These are phyloP conservation scores for Starmerella scarabaei DNA, from an alignment of 805 yeast species.

Conservation along the genomic window DNA sequence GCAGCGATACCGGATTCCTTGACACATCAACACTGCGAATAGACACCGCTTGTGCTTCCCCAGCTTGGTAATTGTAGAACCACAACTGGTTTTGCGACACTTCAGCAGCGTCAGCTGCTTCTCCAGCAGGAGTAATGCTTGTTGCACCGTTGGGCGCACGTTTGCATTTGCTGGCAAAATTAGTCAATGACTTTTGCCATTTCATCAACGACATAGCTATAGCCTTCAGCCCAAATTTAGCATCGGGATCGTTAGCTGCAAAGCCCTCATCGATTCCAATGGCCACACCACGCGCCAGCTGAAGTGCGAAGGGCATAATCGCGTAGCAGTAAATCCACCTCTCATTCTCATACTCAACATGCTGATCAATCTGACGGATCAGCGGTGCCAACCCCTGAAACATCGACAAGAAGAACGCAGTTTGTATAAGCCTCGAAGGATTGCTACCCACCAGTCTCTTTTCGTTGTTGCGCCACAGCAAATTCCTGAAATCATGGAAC, in stretches of 20 bases:
- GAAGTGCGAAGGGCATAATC: slow-evolving; percentile 52
- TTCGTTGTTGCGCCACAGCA: slow-evolving; percentile 55
- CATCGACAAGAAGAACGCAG: slow-evolving; percentile 50
- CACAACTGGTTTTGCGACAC: too few species aligned
- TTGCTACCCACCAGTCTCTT: slow-evolving; percentile 36
- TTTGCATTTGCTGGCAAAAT: not conserved
- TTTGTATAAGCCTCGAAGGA: slow-evolving; percentile 39
- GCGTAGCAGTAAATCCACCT: slow-evolving; percentile 66
- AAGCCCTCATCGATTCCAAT: slow-evolving; percentile 20
- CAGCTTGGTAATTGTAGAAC: not conserved
- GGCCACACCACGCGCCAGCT: slow-evolving; percentile 31
- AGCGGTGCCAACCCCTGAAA: slow-evolving; percentile 71
- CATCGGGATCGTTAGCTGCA: not conserved
- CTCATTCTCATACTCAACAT: slow-evolving; percentile 81
- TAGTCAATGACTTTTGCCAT: slow-evolving; percentile 3
- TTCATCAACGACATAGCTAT: slow-evolving; percentile 1
- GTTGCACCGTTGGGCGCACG: too few species aligned
- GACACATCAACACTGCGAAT: slow-evolving; percentile 35
- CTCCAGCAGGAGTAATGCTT: too few species aligned
- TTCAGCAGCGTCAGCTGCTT: too few species aligned
- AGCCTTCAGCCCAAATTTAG: not conserved
- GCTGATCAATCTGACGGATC: slow-evolving; percentile 61
- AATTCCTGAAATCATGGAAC: slow-evolving; percentile 65
- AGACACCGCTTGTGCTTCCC: not conserved
- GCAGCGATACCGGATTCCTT: slow-evolving; percentile 45